Base-by-base conservation (phyloP, 2,329 filamentous ascomycete species). In the Neonectria faginata region DNA sequence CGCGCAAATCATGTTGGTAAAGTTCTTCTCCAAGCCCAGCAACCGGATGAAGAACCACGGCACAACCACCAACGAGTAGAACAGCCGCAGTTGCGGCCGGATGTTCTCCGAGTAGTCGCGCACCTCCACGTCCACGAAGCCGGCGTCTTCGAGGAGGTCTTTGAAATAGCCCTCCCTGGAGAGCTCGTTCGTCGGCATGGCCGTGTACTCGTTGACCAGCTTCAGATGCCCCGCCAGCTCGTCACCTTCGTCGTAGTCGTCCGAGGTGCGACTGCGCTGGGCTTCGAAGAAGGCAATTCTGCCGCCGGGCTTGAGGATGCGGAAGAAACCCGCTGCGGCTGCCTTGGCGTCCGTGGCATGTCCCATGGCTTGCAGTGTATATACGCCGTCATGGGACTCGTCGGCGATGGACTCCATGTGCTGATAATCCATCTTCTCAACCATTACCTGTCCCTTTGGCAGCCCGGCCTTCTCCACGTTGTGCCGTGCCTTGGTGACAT, bases 301-400 rank as follows among this genome's bases (percentile, higher is more conserved):
- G 1, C 84, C 84, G 29, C 84, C 85, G 1, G 83, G 84, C 25
- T 76, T 75, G 5, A 87, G 73, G 0, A 85, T 66, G 14, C 84
- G 80, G 70, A 78, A 80, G 74, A 87, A 86, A 18, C 82, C 81
- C 6, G 65, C 67, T 1, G 85, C 74, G 2, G 82, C 85, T 7
- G 71, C 73, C 44, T 78, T 67, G 0, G 83, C 80, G 42, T 86
- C 79, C 1, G 81, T 83, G 1, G 85, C 83, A 68, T 88, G 85
- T 0, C 86, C 84, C 51, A 88, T 80, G 0, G 84, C 86, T 72
- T 88, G 84, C 81, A 87, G 84, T 0, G 85, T 87, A 71, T 87
- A 88, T 29, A 84, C 75, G 3, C 84, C 85, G 58, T 88, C 84
- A 45, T 84, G 80, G 0, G 77, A 81, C 3, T 68, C 73, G 27